Evolutionary conservation across 768 basidiomycete species (phyloP), one percentile per base, ranked within the genome.

Genomic region (Lentinula sp.): DNA sequence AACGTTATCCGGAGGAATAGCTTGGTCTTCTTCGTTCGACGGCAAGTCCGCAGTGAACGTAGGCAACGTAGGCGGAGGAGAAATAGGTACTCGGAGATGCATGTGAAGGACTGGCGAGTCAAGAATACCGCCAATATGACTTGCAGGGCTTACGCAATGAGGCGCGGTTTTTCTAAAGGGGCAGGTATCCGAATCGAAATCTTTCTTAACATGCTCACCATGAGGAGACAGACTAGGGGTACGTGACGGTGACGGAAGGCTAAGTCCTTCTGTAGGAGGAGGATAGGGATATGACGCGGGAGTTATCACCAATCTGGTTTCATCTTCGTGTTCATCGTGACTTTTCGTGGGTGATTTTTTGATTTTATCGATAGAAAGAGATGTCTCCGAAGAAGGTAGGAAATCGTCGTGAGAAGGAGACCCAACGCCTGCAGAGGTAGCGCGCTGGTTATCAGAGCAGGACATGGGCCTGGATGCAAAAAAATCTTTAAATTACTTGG

Each of bases 21-120:
- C 28, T 31, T 49, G 48, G 34, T 53, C 51, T n/a, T 32, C 51
- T 32, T 23, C 37, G 40, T 18, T 23, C 46, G 13, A 35, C 21
- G 55, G 55, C 9, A 56, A n/a, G 18, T 13, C 23, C 55, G 55
- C 31, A 28, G 55, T 56, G 18, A 31, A 16, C 8, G 55, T 56
- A 8, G 55, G 55, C 21, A 56, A 31, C 21, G 55, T 56, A n/a
- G 55, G 55, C 39, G 55, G 55, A 42, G 55, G 55, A 8, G 55
- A 56, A 4, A 56, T 13, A 6, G 55, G 55, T 15, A 21, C 23
- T 13, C 37, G 11, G 40, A 43, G 40, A 5, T 43, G 37, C 37
- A 23, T 4, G 28, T 15, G 31, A 31, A 56, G 9, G 39, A 56
- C 23, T 23, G 55, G 55, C 15, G 55, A 56, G 55, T 56, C 55